Percentiles rank a stretch among this genome's conserved stretches.
These are phyloP conservation scores for Euphorbia schlechtendalii DNA, from an alignment of 441 rosid species.

Conservation along the genomic window DNA sequence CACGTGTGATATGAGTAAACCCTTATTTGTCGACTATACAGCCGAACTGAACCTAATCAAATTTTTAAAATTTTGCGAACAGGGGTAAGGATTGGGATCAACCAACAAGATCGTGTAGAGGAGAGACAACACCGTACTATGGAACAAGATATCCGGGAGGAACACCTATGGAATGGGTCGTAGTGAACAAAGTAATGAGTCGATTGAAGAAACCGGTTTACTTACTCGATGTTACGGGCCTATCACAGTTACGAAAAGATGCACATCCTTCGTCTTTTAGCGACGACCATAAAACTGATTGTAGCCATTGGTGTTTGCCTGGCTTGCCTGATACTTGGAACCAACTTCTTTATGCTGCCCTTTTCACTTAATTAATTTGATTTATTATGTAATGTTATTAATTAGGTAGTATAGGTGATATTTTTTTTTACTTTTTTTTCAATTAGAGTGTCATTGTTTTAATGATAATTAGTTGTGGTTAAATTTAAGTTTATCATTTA, in stretches of 20 bases:
- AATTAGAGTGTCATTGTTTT: slow-evolving; percentile 13
- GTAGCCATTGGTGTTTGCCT: slow-evolving; percentile 62
- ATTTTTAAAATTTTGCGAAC: neutral
- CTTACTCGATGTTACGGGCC: slow-evolving; percentile 37
- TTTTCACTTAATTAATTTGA: slow-evolving; percentile 21
- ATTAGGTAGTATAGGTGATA: neutral
- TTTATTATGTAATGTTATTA: neutral
- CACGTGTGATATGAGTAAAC: too few relatives aligned
- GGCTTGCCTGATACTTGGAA: slow-evolving; percentile 64
- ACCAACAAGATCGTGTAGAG: slow-evolving; percentile 47
- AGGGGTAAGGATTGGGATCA: slow-evolving; percentile 70
- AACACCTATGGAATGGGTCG: slow-evolving; percentile 49
- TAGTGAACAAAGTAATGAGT: slow-evolving; percentile 44
- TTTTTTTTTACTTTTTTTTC: too few relatives aligned
- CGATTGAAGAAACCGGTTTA: slow-evolving; percentile 29
- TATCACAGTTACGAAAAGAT: slow-evolving; percentile 43
- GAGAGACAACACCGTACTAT: slow-evolving; percentile 50
- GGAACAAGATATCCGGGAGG: slow-evolving; percentile 70
- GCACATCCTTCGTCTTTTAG: slow-evolving; percentile 43
- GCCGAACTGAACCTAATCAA: too few relatives aligned
- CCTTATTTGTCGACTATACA: too few relatives aligned
- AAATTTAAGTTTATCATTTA: neutral
- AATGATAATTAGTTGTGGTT: neutral
- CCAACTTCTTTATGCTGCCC: slow-evolving; percentile 32
- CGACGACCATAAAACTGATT: slow-evolving; percentile 30